Percentiles rank a stretch among this genome's conserved stretches.
Evolutionary conservation across 2,329 filamentous ascomycete genomes (phyloP).

Genomic region (Fusarium dimerum): DNA sequence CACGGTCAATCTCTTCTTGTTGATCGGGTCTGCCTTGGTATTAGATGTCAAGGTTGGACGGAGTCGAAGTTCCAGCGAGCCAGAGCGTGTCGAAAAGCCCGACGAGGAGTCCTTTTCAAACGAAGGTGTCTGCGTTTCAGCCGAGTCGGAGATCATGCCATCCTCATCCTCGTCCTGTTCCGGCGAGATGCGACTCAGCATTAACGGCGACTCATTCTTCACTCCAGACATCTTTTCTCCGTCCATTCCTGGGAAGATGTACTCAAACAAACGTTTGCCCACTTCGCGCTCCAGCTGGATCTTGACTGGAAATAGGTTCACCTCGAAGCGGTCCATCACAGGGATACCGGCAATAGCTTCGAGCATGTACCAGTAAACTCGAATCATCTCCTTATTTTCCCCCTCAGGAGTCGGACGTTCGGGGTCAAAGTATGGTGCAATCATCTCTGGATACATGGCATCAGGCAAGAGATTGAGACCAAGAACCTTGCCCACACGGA

Average conservation of each 20-base stretch:
- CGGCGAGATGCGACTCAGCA: conserved; percentile 42
- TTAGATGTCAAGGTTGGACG: conserved; percentile 76
- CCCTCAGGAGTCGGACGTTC: conserved; percentile 47
- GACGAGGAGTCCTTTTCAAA: conserved; percentile 47
- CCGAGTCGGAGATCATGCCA: conserved; percentile 42
- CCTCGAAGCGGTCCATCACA: conserved; percentile 95
- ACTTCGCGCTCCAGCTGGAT: conserved; percentile 92
- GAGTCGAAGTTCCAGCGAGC: conserved; percentile 78
- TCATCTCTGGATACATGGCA: conserved; percentile 94
- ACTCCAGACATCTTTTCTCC: conserved; percentile 47
- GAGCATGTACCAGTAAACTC: conserved; percentile 96
- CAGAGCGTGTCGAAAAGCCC: conserved; percentile 62
- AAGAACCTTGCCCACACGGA: conserved; percentile 84
- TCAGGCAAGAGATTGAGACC: conserved; percentile 89
- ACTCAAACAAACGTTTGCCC: conserved; percentile 91
- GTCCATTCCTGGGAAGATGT: conserved; percentile 88
- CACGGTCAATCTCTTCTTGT: conserved; percentile 51
- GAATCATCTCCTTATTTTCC: conserved; percentile 77
- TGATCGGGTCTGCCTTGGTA: conserved; percentile 34
- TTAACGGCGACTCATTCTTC: conserved; percentile 63
- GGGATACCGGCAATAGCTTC: conserved; percentile 97
- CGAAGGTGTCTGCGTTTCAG: conserved; percentile 37
- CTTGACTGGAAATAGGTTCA: conserved; percentile 89
- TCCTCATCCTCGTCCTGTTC: conserved; percentile 51
- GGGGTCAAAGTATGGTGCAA: conserved; percentile 81